Base-by-base conservation (phyloP, 2,329 filamentous ascomycete genomes). In the Chaetomium sp. region DNA sequence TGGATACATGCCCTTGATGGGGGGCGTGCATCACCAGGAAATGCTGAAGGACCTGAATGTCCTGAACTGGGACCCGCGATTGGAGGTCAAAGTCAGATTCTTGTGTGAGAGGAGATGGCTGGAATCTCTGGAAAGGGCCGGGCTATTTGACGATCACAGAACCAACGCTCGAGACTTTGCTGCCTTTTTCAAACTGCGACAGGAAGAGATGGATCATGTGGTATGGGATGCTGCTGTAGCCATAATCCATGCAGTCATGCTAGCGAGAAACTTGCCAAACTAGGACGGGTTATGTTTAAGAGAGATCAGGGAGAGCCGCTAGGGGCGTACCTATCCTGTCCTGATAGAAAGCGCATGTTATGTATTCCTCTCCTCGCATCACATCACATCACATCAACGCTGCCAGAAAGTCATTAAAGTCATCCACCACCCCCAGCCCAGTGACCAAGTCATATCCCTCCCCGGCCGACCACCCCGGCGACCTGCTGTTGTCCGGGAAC, bases 371-470 rank as follows among this genome's bases (percentile, higher is more conserved):
- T 5, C 33, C 12, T 13, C 19, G 27, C 27, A 29, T 29, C 27
- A 29, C 27, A 29, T 29, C 27, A 42, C 13, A 42, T 42, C 35
- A 54, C 60, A 63, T 29, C 49, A 71, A 35, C 2, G 51, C 69
- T 9, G 13, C 53, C 67, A 72, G 35, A 42, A 72, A 69, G 16
- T 69, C 65, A n/a, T 56, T 47, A 71, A 82, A 83, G 45, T 81
- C 75, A 45, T 74, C 74, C 0, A 81, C 77, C 42, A 81, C 78
- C 0, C 83, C 82, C 23, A 84, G 65, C 57, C 86, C 83, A 1
- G 82, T 83, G 3, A 82, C 78, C 1, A 78, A 76, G 67, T 85
- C 82, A 71, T 78, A 85, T 0, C 82, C 82, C 60, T 73, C 65
- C 8, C 69, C 70, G 2, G 81, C 79, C 19, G 77, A 74, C 80